These are phyloP conservation scores for Nannochloropsis gaditana DNA, from an alignment of 108 stramenopile species.

Conservation along the genomic window DNA sequence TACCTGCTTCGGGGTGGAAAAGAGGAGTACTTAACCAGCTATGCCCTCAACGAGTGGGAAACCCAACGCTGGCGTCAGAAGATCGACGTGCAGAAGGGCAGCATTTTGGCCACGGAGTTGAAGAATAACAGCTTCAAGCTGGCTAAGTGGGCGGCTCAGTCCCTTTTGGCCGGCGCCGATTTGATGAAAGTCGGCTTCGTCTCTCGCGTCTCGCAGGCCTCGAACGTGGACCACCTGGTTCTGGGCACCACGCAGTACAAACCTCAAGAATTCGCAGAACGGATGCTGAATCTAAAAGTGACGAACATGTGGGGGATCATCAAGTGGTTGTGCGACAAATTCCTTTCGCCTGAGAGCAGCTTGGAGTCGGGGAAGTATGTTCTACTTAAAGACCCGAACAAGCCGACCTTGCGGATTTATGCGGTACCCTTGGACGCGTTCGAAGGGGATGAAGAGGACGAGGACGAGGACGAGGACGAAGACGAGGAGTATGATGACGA, in stretches of 20 bases:
- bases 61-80: conserved; percentile 68
- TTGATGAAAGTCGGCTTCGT: conserved; percentile 98
- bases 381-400: conserved; percentile 90
- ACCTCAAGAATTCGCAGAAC: conserved; percentile 89
- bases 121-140: conserved; percentile 97
- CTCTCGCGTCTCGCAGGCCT: conserved; percentile 57
- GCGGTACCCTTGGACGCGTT: conserved; percentile 81
- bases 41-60: conserved; percentile 92
- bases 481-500: conserved; percentile 26
- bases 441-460: conserved; percentile 71
- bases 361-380: conserved; percentile 90
- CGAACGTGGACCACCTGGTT: conserved; percentile 51
- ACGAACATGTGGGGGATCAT: conserved; percentile 96
- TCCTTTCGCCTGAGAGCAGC: conserved; percentile 55
- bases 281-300: conserved; percentile 77
- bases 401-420: conserved; percentile 83
- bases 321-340: conserved; percentile 81
- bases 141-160: conserved; percentile 95
- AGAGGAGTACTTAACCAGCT: conserved; percentile 85
- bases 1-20: conserved; percentile 46
- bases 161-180: conserved; percentile 85
- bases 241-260: conserved; percentile 90
- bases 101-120: conserved; percentile 89
- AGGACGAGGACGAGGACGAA: conserved; percentile 62
- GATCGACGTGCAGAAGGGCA: conserved; percentile 86